These are phyloP conservation scores for Micromonas commoda DNA, from an alignment of 139 green algal genomes.

Conservation along the genomic window DNA sequence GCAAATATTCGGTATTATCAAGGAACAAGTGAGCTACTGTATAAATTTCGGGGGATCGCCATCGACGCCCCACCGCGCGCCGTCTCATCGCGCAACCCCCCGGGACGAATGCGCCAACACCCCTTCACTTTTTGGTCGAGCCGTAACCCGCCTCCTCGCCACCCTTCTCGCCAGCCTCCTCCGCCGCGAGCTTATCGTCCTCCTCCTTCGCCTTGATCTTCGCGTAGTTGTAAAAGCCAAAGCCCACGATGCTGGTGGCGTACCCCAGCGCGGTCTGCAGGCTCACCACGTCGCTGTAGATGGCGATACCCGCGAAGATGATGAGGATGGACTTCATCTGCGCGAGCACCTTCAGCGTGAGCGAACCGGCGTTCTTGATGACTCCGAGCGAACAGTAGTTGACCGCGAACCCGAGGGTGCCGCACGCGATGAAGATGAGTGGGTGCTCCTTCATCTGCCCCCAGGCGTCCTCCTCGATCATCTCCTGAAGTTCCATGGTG, in stretches of 20 bases:
- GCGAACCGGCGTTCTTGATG: neutral
- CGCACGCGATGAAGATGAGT: neutral
- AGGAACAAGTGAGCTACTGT: no score
- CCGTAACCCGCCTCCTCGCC: no score
- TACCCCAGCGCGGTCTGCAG: neutral
- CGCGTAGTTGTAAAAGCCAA: constrained; percentile 8
- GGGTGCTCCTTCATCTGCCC: neutral
- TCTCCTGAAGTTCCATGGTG: neutral
- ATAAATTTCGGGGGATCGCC: no score
- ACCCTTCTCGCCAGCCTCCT: no score
- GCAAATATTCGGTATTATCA: no score
- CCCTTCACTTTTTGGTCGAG: no score
- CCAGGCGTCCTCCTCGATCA: neutral
- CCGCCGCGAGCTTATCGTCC: neutral
- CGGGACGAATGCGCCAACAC: no score
- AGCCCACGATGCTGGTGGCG: neutral
- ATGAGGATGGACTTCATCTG: neutral
- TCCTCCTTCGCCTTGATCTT: constrained; percentile 8
- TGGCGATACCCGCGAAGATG: neutral
- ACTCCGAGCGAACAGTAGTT: constrained; percentile 1
- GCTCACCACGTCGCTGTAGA: neutral
- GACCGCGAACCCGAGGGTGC: neutral
- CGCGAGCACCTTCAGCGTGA: constrained; percentile 6
- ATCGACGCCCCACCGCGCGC: no score
- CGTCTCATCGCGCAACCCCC: no score